Evolutionary conservation across 2,329 filamentous ascomycete species (phyloP), one percentile per base, ranked within the genome.

Genomic region (Fusarium sp.): DNA sequence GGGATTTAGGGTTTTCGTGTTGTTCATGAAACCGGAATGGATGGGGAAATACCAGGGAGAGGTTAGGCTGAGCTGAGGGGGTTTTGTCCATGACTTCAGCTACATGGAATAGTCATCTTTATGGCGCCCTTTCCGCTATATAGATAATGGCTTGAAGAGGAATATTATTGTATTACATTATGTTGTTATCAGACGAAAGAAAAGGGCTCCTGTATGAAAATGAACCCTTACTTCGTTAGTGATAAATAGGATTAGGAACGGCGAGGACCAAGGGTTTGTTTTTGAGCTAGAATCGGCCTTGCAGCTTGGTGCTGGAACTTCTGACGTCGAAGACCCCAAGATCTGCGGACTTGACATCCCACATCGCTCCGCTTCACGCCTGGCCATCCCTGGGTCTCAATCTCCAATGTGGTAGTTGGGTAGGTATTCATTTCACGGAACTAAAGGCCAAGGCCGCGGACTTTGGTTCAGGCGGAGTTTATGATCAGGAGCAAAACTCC

Each of bases 61-160:
- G 27, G 21, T 4, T 31, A 1, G 4, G 21, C 25, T 45, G 18
- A 27, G 4, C 44, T 45, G 9, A 45, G 4, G 15, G 27, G 12
- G 25, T 1, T 4, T 21, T 3, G 19, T 19, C 14, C 4, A 25
- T 25, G 4, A 23, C 5, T 44, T 25, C 9, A 21, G 44, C 12
- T 7, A 21, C 0, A 7, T 5, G 9, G 12, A 19, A 27, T 7
- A 27, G 25, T 15, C 6, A 27, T 21, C 3, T 15, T 15, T 3
- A 11, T 15, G 6, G 0, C 3, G 0, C 3, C 15, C 18, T 21
- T 12, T 15, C 25, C 4, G 12, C 18, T 7, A 10, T 3, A 10
- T 4, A 45, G 23, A 15, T 7, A 27, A 4, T 19, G 9, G 18
- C 6, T 45, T 27, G 5, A 6, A 14, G 18, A 10, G 42, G 2